phyloP scores from a whole-genome alignment of 2,329 filamentous ascomycete genomes.

The Ceratocystis colombiana region DNA sequence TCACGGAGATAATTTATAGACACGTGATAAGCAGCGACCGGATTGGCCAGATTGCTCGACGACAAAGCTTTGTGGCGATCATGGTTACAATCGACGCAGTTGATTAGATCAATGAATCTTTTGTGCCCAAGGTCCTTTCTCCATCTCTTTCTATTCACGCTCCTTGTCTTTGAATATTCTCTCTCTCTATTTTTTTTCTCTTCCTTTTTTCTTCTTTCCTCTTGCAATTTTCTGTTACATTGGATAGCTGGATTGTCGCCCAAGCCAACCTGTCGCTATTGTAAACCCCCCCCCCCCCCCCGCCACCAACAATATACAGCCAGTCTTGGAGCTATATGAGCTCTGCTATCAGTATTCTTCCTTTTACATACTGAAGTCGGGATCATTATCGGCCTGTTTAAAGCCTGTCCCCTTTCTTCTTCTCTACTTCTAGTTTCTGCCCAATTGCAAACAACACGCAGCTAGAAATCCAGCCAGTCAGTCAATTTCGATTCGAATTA shows the following conservation, averaged over 20 bases:
- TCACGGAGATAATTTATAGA: not conserved
- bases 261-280: not conserved
- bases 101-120: not conserved
- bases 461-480: not conserved
- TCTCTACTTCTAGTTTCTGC: not conserved
- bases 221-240: not conserved
- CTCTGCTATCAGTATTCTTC: not conserved
- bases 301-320: not conserved
- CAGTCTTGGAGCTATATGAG: not conserved
- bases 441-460: not conserved
- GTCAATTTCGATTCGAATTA: not conserved
- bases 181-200: conserved; percentile 1
- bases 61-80: conserved; percentile 9
- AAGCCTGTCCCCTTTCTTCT: not conserved
- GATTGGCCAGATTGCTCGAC: conserved; percentile 14
- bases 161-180: conserved; percentile 15
- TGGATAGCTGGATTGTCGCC: not conserved
- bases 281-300: not conserved
- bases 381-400: not conserved
- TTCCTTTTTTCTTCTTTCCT: not conserved
- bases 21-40: not conserved
- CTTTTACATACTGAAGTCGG: not conserved
- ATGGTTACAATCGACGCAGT: conserved; percentile 2
- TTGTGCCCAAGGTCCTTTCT: not conserved
- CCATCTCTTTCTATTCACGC: conserved; percentile 8